Base-by-base conservation (phyloP, 2,329 filamentous ascomycete species). In the Tolypocladium ovalisporum region DNA sequence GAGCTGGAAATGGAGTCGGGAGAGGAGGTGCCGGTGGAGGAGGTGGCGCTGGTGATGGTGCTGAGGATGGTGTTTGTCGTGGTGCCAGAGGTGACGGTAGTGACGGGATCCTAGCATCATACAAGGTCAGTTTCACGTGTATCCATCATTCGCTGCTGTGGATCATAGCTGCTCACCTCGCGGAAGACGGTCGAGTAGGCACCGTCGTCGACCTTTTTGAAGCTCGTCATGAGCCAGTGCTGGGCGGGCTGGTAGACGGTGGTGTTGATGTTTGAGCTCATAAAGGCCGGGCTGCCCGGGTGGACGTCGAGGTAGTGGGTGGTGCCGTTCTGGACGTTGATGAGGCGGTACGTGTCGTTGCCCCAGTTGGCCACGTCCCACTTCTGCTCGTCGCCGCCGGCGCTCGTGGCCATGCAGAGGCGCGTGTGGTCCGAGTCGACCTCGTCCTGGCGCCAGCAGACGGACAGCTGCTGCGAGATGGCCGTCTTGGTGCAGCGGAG, bases 161-260 rank as follows among this genome's bases (percentile, higher is more conserved):
- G 22, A n/a, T 9, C n/a, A 4, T 3, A 13, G 10, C 36, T 4
- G 4, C 44, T 27, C 58, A 69, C 68, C 34, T 65, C 64, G 9
- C 63, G 65, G 24, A 69, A 71, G 10, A 64, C 61, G 0, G 70
- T 73, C 1, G 68, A 71, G 49, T 67, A 73, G 2, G 65, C 68
- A 1, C 64, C 64, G 17, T 72, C 67, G 35, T 73, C 57, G 0
- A 73, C 65, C 1, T 63, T 37, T 1, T 61, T 62, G 1, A 63
- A 64, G 19, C 69, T 71, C 4, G 65, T 67, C 62, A 72, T 64
- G 47, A 72, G 59, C 70, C 70, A 73, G 12, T 67, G 68, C 40
- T 71, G 70, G 0, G 69, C 68, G 1, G 61, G 61, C 54, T 71
- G 67, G 2, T 62, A 61, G 1, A 62, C 61, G 1, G 61, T 55